Conservation (phyloP, 768 basidiomycete species). For the Lactarius akahatsu region DNA sequence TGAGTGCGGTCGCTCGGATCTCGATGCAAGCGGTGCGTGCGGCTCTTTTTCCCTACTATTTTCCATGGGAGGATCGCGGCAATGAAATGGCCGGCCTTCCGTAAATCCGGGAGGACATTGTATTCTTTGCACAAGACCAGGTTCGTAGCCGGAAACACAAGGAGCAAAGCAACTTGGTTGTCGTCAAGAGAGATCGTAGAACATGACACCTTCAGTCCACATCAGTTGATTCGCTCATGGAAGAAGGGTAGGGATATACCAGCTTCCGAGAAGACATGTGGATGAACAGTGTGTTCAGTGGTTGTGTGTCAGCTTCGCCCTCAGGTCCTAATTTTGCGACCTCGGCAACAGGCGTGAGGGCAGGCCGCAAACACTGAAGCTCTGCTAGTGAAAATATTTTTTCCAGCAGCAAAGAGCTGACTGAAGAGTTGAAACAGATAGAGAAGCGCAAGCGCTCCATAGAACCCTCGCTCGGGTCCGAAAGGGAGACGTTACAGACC, state of each 20-base stretch:
- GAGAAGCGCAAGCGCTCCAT: slow-evolving; percentile 49
- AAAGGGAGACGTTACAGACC: slow-evolving; percentile 50
- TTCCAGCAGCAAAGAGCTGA: slow-evolving; percentile 44
- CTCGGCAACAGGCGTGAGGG: slow-evolving; percentile 53
- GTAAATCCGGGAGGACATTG: slow-evolving; percentile 43
- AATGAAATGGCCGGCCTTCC: slow-evolving; percentile 37
- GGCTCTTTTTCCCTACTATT: slow-evolving; percentile 38
- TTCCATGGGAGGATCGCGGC: slow-evolving; percentile 51
- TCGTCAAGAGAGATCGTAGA: slow-evolving; percentile 49
- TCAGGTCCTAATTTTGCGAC: slow-evolving; percentile 49
- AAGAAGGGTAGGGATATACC: slow-evolving; percentile 12
- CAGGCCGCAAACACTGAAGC: slow-evolving; percentile 46
- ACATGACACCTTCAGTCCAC: slow-evolving; percentile 31
- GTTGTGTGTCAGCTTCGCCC: slow-evolving; percentile 40
- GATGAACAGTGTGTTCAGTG: slow-evolving; percentile 42
- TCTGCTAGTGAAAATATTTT: slow-evolving; percentile 52
- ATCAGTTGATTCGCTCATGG: slow-evolving; percentile 19
- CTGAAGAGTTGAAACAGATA: slow-evolving; percentile 41
- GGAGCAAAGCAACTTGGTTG: slow-evolving; percentile 48
- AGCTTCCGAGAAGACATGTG: slow-evolving; percentile 53
- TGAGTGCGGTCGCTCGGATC: slow-evolving; percentile 16
- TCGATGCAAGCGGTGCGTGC: slow-evolving; percentile 21
- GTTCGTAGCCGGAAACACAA: slow-evolving; percentile 52
- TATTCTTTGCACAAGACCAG: slow-evolving; percentile 40
- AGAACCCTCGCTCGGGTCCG: slow-evolving; percentile 44